A percentile compares a stretch with the other conserved stretches of the same genome.
These are phyloP conservation scores for Paraphoma sp. DNA, from an alignment of 2,329 filamentous ascomycete species.

Conservation along the genomic window DNA sequence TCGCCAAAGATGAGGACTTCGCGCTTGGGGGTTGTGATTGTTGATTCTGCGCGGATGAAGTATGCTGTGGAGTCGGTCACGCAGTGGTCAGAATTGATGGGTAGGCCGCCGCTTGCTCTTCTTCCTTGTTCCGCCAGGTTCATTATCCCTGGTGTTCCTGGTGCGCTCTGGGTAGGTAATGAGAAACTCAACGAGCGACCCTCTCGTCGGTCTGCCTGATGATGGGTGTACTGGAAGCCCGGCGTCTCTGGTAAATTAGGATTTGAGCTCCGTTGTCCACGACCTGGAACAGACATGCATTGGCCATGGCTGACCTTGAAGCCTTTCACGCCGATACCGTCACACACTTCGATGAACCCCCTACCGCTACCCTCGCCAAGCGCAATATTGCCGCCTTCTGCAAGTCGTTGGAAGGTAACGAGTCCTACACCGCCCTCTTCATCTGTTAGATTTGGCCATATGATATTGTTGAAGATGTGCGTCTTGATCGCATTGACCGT, in stretches of 20 bases:
- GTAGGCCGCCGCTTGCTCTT: slow-evolving; percentile 17
- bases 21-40: slow-evolving; percentile 37
- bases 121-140: slow-evolving; percentile 25
- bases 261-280: slow-evolving; percentile 53
- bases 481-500: slow-evolving; percentile 92
- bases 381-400: slow-evolving; percentile 85
- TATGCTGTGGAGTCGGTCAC: slow-evolving; percentile 91
- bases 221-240: slow-evolving; percentile 27
- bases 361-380: slow-evolving; percentile 79
- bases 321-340: slow-evolving; percentile 86
- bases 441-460: slow-evolving; percentile 97
- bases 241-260: slow-evolving; percentile 48
- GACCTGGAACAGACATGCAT: slow-evolving; percentile 71
- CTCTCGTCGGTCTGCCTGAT: slow-evolving; percentile 31
- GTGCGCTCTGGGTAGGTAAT: slow-evolving; percentile 38
- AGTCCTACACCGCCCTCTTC: slow-evolving; percentile 94
- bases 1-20: slow-evolving; percentile 96
- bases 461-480: slow-evolving; percentile 97
- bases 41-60: slow-evolving; percentile 78
- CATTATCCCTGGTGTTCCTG: slow-evolving; percentile 43
- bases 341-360: slow-evolving; percentile 87
- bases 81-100: slow-evolving; percentile 55
- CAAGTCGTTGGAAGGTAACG: slow-evolving; percentile 86
- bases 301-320: slow-evolving; percentile 89
- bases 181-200: slow-evolving; percentile 45